Base-by-base conservation (phyloP, 208 protist species). In the Acanthamoeba healyi region DNA sequence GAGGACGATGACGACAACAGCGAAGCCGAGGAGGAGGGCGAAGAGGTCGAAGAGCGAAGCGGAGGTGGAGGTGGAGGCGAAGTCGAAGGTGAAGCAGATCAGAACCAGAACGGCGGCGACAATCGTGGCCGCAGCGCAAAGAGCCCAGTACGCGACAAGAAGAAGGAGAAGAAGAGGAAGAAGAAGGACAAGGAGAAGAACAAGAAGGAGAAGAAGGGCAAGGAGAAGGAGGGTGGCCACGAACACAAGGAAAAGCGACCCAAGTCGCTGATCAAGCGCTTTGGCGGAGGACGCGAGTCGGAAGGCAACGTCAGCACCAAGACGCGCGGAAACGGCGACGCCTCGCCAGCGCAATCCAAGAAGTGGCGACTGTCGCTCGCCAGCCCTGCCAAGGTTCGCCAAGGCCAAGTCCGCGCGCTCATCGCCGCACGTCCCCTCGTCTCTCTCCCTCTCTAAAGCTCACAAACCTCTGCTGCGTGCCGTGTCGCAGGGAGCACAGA, bases 221-320 rank as follows among this genome's bases (percentile, higher is more conserved):
- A 54, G 74, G 19, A 79, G 40, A 34, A 79, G 67, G 36, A 79
- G 40, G 67, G n/a, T n/a, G n/a, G n/a, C n/a, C n/a, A n/a, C n/a
- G n/a, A n/a, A n/a, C n/a, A n/a, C n/a, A n/a, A n/a, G n/a, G n/a
- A n/a, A n/a, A 81, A 46, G 70, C 22, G 32, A 38, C 42, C 70
- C 2, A 81, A 26, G 32, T 67, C 58, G 58, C 74, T 46, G 38
- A 84, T 84, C 74, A 84, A 84, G 44, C 49, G 44, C 40, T 84
- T 84, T 9, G 74, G 67, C 24, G 67, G 40, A 14, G 67, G 49
- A 49, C 51, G 51, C 19, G 51, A 58, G 6, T 58, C 51, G 5
- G 58, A 67, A 7, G 34, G 19, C 58, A 67, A 67, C 58, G 58
- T n/a, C 26, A 32, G 26, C 58, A 15, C n/a, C 58, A 67, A 67